Base-by-base conservation (phyloP, 805 yeast genomes). In the Saccharomycopsis guyanensis region DNA sequence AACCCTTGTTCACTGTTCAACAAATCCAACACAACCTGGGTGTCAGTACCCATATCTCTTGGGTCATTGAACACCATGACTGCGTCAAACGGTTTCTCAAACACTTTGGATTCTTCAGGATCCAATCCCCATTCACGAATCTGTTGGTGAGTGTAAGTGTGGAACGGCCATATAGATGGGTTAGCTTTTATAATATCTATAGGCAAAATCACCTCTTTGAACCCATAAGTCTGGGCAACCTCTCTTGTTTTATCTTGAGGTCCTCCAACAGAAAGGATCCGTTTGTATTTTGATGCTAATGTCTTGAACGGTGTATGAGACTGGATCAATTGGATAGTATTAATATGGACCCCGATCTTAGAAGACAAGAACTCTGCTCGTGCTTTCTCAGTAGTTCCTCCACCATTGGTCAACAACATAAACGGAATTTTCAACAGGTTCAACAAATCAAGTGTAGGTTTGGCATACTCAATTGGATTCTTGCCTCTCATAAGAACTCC, bases 401-500 rank as follows among this genome's bases (percentile, higher is more conserved):
- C 96, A 16, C 97, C 96, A 60, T 89, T 88, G 5, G 96, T 88
- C 59, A 89, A 69, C 36, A 89, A 59, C n/a, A 87, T 76, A 65
- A 78, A 89, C 1, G 97, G 96, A 4, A 87, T 67, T 16, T 72
- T 69, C 19, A 71, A 58, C 5, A 69, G 52, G 38, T 80, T 66
- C 39, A 89, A 66, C 15, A 75, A 59, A 40, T 68, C 59, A 25
- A 85, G 64, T 0, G 95, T 83, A 15, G 70, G 70, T 10, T 65
- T 66, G 1, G 95, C 96, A 38, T 69, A 70, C 1, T 78, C 76
- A 40, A 88, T 75, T 1, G 89, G 76, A 41, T 69, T 69, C 18
- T 74, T 65, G 16, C 96, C 95, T 51, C 89, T 76, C 18, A 89
- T 58, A 19, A 89, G 66, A 7, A 89, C 97, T 5, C 97, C 97